Evolutionary conservation across 805 yeast species (phyloP).

Genomic region (Hanseniaspora guilliermondii): DNA sequence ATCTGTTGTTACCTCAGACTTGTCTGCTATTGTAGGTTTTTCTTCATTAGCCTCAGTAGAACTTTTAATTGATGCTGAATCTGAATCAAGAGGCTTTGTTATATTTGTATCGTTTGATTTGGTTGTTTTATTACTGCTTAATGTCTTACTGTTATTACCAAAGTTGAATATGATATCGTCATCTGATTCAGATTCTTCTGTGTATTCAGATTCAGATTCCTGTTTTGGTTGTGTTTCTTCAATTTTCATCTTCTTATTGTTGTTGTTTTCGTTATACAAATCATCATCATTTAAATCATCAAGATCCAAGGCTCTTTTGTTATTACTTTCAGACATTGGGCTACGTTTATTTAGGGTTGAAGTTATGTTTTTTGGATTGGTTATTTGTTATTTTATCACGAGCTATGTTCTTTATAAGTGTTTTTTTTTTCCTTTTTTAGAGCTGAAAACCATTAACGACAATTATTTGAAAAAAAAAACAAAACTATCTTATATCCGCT

Average conservation of each 20-base stretch:
- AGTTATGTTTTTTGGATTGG: background rate
- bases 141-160: conserved; percentile 9
- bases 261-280: background rate
- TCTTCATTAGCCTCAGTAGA: background rate
- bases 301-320: background rate
- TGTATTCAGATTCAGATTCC: conserved; percentile 7
- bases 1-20: background rate
- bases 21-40: background rate
- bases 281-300: conserved; percentile 10
- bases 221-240: background rate
- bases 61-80: background rate
- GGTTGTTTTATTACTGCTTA: background rate
- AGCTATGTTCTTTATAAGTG: background rate
- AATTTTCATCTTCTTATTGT: conserved; percentile 2
- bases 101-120: background rate
- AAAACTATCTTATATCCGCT: too few species aligned
- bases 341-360: background rate
- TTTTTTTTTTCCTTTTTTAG: background rate
- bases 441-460: too few species aligned
- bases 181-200: conserved; percentile 8
- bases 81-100: background rate
- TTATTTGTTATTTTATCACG: background rate
- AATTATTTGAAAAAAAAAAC: too few species aligned
- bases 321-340: background rate
- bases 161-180: conserved; percentile 9